phyloP scores from a whole-genome alignment of 1,139 yeast species.

The Oligophagozyma castellii region DNA sequence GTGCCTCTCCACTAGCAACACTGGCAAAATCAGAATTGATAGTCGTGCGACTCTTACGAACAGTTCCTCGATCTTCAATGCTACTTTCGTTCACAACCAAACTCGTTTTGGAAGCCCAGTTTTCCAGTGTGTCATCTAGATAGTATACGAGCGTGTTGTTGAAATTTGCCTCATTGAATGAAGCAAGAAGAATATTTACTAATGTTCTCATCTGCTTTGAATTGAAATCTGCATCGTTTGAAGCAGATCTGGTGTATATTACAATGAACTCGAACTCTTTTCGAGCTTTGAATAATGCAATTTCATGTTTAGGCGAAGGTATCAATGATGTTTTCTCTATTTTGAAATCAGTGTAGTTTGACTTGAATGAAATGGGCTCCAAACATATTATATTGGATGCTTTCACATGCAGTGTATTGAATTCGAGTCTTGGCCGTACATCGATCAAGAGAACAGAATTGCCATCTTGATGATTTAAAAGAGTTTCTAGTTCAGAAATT shows the following conservation, averaged over 20 bases:
- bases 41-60: no score
- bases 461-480: slow-evolving; percentile 6
- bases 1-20: no score
- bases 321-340: slow-evolving; percentile 42
- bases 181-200: slow-evolving; percentile 15
- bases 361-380: slow-evolving; percentile 44
- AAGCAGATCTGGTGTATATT: slow-evolving; percentile 42
- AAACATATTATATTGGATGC: slow-evolving; percentile 42
- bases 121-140: slow-evolving; percentile 1
- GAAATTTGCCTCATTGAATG: slow-evolving; percentile 2
- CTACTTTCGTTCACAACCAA: no score
- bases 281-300: slow-evolving; percentile 36
- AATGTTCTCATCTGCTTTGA: slow-evolving; percentile 13
- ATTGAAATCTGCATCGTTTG: slow-evolving; percentile 11
- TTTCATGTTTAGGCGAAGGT: slow-evolving; percentile 39
- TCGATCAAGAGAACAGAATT: slow-evolving; percentile 41
- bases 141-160: slow-evolving; percentile 1
- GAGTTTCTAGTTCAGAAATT: slow-evolving; percentile 6
- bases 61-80: no score
- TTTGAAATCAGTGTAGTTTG: slow-evolving; percentile 39
- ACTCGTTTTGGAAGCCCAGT: no score
- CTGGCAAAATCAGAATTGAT: no score
- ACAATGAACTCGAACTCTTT: slow-evolving; percentile 45
- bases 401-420: slow-evolving; percentile 44
- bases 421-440: slow-evolving; percentile 44